These are phyloP conservation scores for Taiwanofungus camphoratus DNA, from an alignment of 1,284 basidiomycete species.

Conservation along the genomic window DNA sequence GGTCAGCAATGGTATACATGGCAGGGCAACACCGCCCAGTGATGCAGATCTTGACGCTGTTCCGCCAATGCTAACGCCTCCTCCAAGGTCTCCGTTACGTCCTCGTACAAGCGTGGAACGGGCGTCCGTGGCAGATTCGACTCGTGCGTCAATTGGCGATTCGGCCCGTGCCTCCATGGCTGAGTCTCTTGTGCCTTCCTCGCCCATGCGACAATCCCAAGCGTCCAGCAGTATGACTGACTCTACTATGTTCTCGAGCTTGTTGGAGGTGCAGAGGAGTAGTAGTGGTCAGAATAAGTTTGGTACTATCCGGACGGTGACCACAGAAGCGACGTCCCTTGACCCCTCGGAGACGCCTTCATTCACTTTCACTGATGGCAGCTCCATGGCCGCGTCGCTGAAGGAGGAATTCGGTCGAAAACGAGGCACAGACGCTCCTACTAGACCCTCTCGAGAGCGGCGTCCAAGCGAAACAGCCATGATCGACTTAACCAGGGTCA, in stretches of 20 bases:
- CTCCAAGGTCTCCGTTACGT: conserved; percentile 52
- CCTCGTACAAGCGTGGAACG: conserved; percentile 31
- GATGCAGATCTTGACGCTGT: conserved; percentile 29
- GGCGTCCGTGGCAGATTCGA: conserved; percentile 37
- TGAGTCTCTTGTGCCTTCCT: conserved; percentile 20
- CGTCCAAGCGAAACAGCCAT: conserved; percentile 54
- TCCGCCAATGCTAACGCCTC: conserved; percentile 33
- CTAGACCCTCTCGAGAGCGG: conserved; percentile 40
- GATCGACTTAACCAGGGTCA: conserved; percentile 59
- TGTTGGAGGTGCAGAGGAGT: conserved; percentile 48
- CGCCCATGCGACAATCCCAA: conserved; percentile 29
- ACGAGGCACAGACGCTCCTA: conserved; percentile 28
- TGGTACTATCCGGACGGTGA: conserved; percentile 73
- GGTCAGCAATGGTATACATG: conserved; percentile 15
- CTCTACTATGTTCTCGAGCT: conserved; percentile 55
- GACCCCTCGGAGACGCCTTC: conserved; percentile 50
- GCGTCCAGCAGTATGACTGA: conserved; percentile 48
- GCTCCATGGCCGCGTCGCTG: conserved; percentile 37
- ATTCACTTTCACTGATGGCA: conserved; percentile 57
- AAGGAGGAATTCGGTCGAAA: conserved; percentile 42
- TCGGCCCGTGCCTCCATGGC: conserved; percentile 26
- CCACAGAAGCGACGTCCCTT: conserved; percentile 68
- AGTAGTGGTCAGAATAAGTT: conserved; percentile 49
- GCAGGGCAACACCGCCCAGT: conserved; percentile 1
- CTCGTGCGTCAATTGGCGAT: conserved; percentile 34